phyloP scores from a whole-genome alignment of 2,329 filamentous ascomycete genomes.

The Neonectria hederae region DNA sequence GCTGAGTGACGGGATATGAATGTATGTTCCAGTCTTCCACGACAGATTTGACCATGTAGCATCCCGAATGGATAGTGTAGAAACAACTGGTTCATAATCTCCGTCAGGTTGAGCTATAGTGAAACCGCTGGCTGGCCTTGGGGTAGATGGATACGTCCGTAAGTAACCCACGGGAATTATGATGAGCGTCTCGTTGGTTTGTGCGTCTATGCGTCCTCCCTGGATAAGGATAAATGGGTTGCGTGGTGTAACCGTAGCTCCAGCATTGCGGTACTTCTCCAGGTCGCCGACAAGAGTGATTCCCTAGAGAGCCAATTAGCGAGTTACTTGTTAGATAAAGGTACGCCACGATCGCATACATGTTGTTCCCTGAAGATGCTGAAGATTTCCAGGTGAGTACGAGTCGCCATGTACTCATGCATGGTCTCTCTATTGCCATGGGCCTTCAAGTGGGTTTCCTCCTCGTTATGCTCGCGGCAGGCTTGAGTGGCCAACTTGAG shows the following conservation, averaged over 20 bases:
- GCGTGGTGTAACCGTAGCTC: background rate
- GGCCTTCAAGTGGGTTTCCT: background rate
- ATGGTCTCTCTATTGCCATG: background rate
- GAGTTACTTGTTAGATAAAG: background rate
- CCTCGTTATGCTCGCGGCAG: background rate
- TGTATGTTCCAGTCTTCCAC: background rate
- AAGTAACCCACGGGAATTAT: background rate
- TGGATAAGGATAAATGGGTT: background rate
- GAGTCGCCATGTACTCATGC: background rate
- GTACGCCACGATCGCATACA: background rate
- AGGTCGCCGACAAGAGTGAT: background rate
- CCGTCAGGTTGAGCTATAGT: background rate
- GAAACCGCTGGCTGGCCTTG: background rate
- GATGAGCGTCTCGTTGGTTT: background rate
- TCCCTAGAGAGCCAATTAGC: background rate
- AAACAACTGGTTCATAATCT: background rate
- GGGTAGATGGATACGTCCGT: background rate
- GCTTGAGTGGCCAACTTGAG: background rate
- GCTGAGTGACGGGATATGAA: background rate
- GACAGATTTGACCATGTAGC: background rate
- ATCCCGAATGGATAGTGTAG: background rate
- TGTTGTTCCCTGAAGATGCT: background rate
- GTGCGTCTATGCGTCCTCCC: background rate
- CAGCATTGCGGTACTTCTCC: background rate
- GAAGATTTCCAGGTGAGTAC: background rate